Base-by-base conservation (phyloP, 805 yeast genomes). In the Suhomyces pyralidae region DNA sequence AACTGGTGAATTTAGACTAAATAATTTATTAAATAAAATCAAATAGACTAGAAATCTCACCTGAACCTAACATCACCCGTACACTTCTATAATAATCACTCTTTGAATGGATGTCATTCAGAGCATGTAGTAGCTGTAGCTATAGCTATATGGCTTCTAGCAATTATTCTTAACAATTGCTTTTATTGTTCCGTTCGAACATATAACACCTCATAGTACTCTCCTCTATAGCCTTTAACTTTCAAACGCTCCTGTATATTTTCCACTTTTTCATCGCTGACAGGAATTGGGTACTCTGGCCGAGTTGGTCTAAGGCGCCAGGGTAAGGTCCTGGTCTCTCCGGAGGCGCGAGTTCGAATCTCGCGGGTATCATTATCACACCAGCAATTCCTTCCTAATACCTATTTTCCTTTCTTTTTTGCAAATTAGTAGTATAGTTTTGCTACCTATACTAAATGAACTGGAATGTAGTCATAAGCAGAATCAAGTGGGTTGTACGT, bases 1-100 rank as follows among this genome's bases (percentile, higher is more conserved):
- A 88, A 85, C 56, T 93, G 99, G 99, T 93, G 68, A 65, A 32
- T 32, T n/a, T 32, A 32, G 36, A n/a, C 36, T 32, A n/a, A n/a
- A 32, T 32, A 40, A 32, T n/a, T 30, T n/a, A 32, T n/a, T 32
- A 14, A 28, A 28, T 28, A 12, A 4, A 10, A 10, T 28, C 32
- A 28, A 10, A 28, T 28, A 28, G 32, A 12, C 10, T 10, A 26
- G 3, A 10, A 8, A 26, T 9, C 12, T 26, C 25, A 26, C 28
- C 28, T 26, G 10, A 26, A 26, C 28, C 28, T 26, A 9, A 4
- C 28, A 25, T 7, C 28, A 25, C 28, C 22, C 22, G 22, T 20
- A 20, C 4, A 20, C 22, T n/a, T n/a, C n/a, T n/a, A n/a, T n/a
- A n/a, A n/a, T n/a, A n/a, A n/a, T n/a, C n/a, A n/a, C n/a, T n/a